Evolutionary conservation across 495 filamentous ascomycete species (phyloP), one percentile per base, ranked within the genome.

Genomic region (Cladorrhinum samala): DNA sequence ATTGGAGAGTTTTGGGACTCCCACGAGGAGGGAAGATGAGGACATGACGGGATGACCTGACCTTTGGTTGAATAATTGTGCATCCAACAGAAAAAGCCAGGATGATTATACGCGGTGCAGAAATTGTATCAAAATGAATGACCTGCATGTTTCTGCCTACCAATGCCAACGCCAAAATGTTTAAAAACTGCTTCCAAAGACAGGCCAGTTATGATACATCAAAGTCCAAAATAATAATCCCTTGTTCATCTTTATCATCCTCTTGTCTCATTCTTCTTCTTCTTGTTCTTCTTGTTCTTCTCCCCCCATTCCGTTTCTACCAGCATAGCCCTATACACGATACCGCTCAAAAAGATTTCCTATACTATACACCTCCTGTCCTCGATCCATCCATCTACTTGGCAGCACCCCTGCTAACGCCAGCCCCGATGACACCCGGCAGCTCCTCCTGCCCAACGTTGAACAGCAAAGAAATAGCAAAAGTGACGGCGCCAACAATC

Each of bases 391-490:
- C 18, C 3, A 3, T 11, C 42, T 53, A 59, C 43, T 56, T 54
- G 17, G 24, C 48, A 17, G 42, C 33, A n/a, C 41, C 71, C 52
- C 79, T 72, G 41, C 81, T 83, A 27, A 96, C 89, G 39, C 91
- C 91, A 38, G 91, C 91, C 25, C 86, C 85, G 62, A 96, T 86
- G 11, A 95, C 90, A 63, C 88, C 85, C 3, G 91, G 91, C 59
- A 96, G 70, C 60, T 85, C 79, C 68, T 88, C 79, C 60, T 84
- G 75, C 19, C 93, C 93, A 59, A 96, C 84, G 41, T 73, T 80
- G 56, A 82, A 89, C 60, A 97, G 61, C 75, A 94, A 67, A 1
- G 85, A 82, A 60, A 98, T 79, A 6, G 82, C 83, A 68, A 83
- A 84, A 14, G 70, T 68, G 3, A 87, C 62, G 24, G 83, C 70